Percentiles rank a stretch among this genome's conserved stretches.
These are phyloP conservation scores for Sporobolomyces roseus DNA, from an alignment of 768 basidiomycete genomes.

Conservation along the genomic window DNA sequence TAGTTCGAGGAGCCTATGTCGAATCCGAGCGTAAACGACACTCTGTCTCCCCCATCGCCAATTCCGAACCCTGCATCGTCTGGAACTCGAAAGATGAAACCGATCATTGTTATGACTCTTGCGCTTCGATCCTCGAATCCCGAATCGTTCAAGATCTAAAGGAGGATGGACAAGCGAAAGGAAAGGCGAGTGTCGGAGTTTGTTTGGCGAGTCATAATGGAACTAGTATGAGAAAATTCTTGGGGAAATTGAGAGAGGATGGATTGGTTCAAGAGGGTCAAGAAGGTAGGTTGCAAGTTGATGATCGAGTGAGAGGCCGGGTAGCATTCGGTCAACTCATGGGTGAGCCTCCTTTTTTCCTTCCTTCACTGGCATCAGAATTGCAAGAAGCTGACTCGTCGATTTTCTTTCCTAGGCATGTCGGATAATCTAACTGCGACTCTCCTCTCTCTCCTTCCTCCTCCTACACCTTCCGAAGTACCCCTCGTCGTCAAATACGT, in stretches of 20 bases:
- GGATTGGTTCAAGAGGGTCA: constrained; percentile 35
- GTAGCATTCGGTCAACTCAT: constrained; percentile 45
- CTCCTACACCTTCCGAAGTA: neutral
- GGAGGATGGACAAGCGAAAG: neutral
- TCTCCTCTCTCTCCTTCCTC: constrained; percentile 28
- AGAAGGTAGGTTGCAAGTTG: constrained; percentile 33
- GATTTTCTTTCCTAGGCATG: constrained; percentile 35
- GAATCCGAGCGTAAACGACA: constrained; percentile 38
- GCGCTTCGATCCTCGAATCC: constrained; percentile 38
- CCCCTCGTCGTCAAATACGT: constrained; percentile 44
- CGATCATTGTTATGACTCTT: constrained; percentile 44
- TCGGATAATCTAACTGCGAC: constrained; percentile 40
- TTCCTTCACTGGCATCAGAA: too few species aligned
- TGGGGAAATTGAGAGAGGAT: constrained; percentile 30
- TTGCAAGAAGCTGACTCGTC: neutral
- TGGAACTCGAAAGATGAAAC: constrained; percentile 46
- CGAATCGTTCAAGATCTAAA: constrained; percentile 34
- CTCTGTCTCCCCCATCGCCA: neutral
- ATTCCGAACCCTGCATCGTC: constrained; percentile 37
- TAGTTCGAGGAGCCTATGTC: constrained; percentile 46
- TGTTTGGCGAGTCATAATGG: constrained; percentile 46
- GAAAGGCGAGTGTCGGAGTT: constrained; percentile 31
- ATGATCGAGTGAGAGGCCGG: constrained; percentile 39
- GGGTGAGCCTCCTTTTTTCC: constrained; percentile 27
- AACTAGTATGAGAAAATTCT: constrained; percentile 36